A percentile compares a stretch with the other conserved stretches of the same genome.
phyloP scores from a whole-genome alignment of 176 grass and related monocot species.

The Carex scoparia region DNA sequence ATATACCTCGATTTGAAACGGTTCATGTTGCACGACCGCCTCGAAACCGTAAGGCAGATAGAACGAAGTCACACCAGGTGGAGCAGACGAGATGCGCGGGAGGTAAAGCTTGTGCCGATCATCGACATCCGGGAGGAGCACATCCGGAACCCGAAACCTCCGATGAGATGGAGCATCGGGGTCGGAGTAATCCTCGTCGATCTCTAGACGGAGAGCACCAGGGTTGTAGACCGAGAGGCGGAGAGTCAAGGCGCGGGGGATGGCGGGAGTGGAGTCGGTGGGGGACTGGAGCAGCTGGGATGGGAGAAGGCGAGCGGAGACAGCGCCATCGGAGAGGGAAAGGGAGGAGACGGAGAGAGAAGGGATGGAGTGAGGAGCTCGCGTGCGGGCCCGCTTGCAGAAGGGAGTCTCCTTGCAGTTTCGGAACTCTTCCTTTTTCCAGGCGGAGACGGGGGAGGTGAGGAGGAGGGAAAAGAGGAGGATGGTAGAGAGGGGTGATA shows the following conservation, averaged over 20 bases:
- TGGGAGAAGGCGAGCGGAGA: constrained; percentile 52
- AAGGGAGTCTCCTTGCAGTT: constrained; percentile 87
- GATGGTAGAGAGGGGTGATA: not conserved
- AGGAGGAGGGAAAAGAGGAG: constrained; percentile 31
- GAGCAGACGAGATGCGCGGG: constrained; percentile 29
- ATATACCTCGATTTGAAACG: constrained; percentile 73
- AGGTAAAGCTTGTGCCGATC: constrained; percentile 44
- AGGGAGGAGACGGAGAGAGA: constrained; percentile 49
- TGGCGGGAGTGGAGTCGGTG: constrained; percentile 33
- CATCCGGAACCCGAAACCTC: constrained; percentile 82
- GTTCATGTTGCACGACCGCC: constrained; percentile 58
- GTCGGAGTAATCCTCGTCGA: constrained; percentile 69
- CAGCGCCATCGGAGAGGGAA: constrained; percentile 55
- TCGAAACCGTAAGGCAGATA: constrained; percentile 62
- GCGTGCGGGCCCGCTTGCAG: constrained; percentile 73
- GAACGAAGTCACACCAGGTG: constrained; percentile 43
- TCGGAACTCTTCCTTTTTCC: constrained; percentile 98
- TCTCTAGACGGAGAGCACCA: constrained; percentile 61
- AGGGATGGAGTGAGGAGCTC: constrained; percentile 65
- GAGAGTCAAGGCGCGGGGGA: constrained; percentile 48
- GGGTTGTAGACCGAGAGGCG: constrained; percentile 68
- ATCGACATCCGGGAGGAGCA: constrained; percentile 67
- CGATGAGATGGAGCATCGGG: constrained; percentile 30
- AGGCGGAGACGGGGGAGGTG: constrained; percentile 32
- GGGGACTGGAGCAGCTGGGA: constrained; percentile 12